Evolutionary conservation across 176 grass and related monocot species (phyloP).

Genomic region (Sorghum bicolor): Sorghum_bicolor_NCBIv3 NC_012876.2:38619501-38620000

Average conservation of each 20-base stretch:
- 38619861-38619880: constrained; percentile 4
- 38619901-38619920: neutral
- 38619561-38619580: neutral
- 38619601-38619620: constrained; percentile 67
- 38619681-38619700: neutral
- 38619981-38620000: neutral
- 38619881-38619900: constrained; percentile 26
- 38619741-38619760: neutral
- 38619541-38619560: neutral
- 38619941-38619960: too few species aligned
- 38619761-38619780: too few species aligned
- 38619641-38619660: constrained; percentile 32
- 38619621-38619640: constrained; percentile 63
- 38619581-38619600: constrained; percentile 46
- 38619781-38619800: neutral
- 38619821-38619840: constrained; percentile 30
- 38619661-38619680: neutral
- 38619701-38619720: neutral
- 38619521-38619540: neutral
- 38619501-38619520: neutral
- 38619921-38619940: neutral
- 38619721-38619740: neutral
- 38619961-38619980: neutral
- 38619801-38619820: neutral
- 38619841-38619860: constrained; percentile 23